These are phyloP conservation scores for Trichoderma gracile DNA, from an alignment of 2,329 filamentous ascomycete species.

Conservation along the genomic window DNA sequence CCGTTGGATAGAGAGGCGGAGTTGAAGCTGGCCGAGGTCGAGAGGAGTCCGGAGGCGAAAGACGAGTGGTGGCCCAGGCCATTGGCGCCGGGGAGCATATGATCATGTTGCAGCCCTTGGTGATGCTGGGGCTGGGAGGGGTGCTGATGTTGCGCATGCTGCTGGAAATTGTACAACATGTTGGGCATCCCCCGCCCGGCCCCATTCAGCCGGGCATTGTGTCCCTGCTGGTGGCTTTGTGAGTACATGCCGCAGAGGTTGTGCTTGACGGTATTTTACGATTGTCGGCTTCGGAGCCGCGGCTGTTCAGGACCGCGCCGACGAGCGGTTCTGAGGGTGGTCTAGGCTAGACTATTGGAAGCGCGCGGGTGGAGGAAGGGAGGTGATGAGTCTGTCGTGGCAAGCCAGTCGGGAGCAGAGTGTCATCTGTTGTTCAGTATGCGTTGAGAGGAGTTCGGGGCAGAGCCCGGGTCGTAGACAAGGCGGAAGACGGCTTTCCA, in stretches of 20 bases:
- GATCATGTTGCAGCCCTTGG: constrained; percentile 60
- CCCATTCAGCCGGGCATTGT: constrained; percentile 72
- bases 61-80: constrained; percentile 49
- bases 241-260: constrained; percentile 65
- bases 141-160: constrained; percentile 61
- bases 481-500: constrained; percentile 31
- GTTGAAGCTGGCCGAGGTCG: constrained; percentile 63
- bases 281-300: constrained; percentile 27
- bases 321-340: constrained; percentile 35
- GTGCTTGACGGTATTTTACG: constrained; percentile 26
- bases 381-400: constrained; percentile 22
- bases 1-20: constrained; percentile 59
- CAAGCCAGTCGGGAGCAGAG: constrained; percentile 26
- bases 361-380: constrained; percentile 21
- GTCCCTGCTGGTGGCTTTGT: constrained; percentile 69
- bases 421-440: constrained; percentile 33
- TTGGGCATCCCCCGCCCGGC: constrained; percentile 58
- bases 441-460: constrained; percentile 21
- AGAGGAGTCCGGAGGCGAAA: constrained; percentile 50
- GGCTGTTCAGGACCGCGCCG: constrained; percentile 31
- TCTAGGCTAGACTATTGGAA: constrained; percentile 30
- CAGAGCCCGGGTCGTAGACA: constrained; percentile 25
- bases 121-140: constrained; percentile 67
- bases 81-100: constrained; percentile 55
- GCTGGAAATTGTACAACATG: constrained; percentile 70